phyloP scores from a whole-genome alignment of 768 basidiomycete genomes.

The Suillus weaverae region DNA sequence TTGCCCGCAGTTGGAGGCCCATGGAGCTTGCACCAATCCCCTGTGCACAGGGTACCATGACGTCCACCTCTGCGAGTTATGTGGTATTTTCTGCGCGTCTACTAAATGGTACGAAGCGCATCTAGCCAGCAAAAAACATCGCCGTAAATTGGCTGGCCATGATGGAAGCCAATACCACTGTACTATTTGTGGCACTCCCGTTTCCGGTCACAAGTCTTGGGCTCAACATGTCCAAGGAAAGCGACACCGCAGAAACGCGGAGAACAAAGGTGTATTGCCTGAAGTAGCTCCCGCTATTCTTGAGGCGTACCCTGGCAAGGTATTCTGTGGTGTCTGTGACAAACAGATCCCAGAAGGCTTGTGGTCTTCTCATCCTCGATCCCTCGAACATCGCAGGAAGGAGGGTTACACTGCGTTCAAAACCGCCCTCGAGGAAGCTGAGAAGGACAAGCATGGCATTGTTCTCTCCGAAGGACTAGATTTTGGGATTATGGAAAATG shows the following conservation, averaged over 20 bases:
- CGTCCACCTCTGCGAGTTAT: conserved; percentile 39
- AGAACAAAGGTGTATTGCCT: conserved; percentile 20
- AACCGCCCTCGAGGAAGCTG: conserved; percentile 49
- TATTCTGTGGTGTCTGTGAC: conserved; percentile 33
- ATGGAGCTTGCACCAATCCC: conserved; percentile 35
- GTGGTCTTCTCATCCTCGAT: conserved; percentile 38
- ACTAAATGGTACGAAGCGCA: conserved; percentile 29
- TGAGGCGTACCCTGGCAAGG: conserved; percentile 19
- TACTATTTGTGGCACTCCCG: conserved; percentile 29
- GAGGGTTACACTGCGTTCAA: conserved; percentile 41
- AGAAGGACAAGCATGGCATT: conserved; percentile 55
- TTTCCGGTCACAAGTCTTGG: conserved; percentile 23
- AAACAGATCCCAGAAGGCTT: conserved; percentile 25
- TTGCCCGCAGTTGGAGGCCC: conserved; percentile 38
- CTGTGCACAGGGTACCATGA: conserved; percentile 38
- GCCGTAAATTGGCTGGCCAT: conserved; percentile 23
- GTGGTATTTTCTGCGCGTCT: conserved; percentile 35
- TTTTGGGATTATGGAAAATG: conserved; percentile 50
- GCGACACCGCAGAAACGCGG: conserved; percentile 20
- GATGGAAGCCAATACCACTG: conserved; percentile 26
- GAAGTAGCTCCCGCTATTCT: conserved; percentile 33
- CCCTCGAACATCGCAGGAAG: conserved; percentile 35
- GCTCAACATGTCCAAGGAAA: conserved; percentile 21
- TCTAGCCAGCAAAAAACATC: conserved; percentile 31
- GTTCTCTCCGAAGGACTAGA: conserved; percentile 44